These are phyloP conservation scores for Arachis monticola DNA, from an alignment of 331 rosid genomes.

Conservation along the genomic window DNA sequence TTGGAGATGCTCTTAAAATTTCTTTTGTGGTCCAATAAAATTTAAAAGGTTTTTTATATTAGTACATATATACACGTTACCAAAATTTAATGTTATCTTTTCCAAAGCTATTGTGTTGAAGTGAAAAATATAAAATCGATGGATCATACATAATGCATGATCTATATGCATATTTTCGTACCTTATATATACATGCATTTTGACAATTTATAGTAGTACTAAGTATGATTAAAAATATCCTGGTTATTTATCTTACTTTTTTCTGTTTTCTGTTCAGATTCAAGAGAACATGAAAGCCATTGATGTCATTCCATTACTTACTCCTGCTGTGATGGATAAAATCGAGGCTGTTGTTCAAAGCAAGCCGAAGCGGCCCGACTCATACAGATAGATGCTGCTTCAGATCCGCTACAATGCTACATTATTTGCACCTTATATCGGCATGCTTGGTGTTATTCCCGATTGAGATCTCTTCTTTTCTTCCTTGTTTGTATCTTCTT, in stretches of 20 bases:
- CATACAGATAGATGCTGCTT: slow-evolving; percentile 55
- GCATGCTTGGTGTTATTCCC: slow-evolving; percentile 14
- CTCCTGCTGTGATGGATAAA: slow-evolving; percentile 93
- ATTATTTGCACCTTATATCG: slow-evolving; percentile 21
- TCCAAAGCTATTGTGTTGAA: background rate
- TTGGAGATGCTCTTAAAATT: too few relatives aligned
- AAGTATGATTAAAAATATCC: background rate
- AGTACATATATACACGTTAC: background rate
- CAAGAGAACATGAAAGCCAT: slow-evolving; percentile 98
- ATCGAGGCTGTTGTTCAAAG: slow-evolving; percentile 85
- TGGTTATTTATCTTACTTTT: slow-evolving; percentile 10
- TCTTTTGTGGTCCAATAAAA: too few relatives aligned
- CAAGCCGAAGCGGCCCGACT: slow-evolving; percentile 96
- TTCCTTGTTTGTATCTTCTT: background rate
- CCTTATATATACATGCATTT: background rate
- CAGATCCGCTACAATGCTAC: slow-evolving; percentile 26
- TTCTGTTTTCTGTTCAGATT: slow-evolving; percentile 50
- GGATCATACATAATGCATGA: slow-evolving; percentile 5
- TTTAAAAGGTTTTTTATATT: too few relatives aligned
- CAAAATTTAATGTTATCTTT: background rate
- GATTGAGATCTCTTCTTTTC: background rate
- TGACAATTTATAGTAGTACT: background rate
- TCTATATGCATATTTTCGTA: background rate
- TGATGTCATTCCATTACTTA: slow-evolving; percentile 77
- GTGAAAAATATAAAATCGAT: background rate